Evolutionary conservation across 176 grass and related monocot genomes (phyloP), one percentile per base, ranked within the genome.

Genomic region (Triticum urartu): DNA sequence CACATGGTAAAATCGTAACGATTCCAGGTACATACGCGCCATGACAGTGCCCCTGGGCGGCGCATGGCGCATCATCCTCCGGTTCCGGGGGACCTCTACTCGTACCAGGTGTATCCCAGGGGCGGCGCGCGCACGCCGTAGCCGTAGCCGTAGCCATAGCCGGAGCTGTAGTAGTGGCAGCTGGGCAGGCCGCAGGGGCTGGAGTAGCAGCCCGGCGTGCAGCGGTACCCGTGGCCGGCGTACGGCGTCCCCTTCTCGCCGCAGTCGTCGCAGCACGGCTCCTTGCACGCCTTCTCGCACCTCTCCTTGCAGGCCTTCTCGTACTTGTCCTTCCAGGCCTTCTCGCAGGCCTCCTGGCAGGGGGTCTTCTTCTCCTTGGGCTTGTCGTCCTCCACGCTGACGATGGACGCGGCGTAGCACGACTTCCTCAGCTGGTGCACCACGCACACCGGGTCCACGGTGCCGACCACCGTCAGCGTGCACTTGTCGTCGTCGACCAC

Each of bases 381-480:
- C 77, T 94, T 91, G 66, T 89, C 83, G 6, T 94, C 89, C 58
- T 72, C 79, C 0, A 94, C 88, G 62, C 79, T 90, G 5, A 86
- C 64, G 39, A 97, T 88, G 8, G 5, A 6, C 1, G 87, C 94
- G 0, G 26, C 13, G 7, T 79, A 82, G 68, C 89, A 83, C 58
- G 30, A 60, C 86, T 97, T 91, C 86, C 64, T 89, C 5, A 94
- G 90, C 63, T 7, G 56, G 1, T 35, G 64, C 56, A 86, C 76
- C 2, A 97, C 28, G 75, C 78, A 11, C 34, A 92, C 89, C 4
- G 94, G 92, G 64, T 97, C 94, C 0, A 83, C 90, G 1, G 33
- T 11, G 1, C 94, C 91, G 4, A 91, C 66, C 87, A 97, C 92
- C 33, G 90, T 94, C 84, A 97, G 88, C 15, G 83, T 92, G 83